Evolutionary conservation across 2,329 filamentous ascomycete genomes (phyloP), one percentile per base, ranked within the genome.

Genomic region (Pestalotiopsis sp.): DNA sequence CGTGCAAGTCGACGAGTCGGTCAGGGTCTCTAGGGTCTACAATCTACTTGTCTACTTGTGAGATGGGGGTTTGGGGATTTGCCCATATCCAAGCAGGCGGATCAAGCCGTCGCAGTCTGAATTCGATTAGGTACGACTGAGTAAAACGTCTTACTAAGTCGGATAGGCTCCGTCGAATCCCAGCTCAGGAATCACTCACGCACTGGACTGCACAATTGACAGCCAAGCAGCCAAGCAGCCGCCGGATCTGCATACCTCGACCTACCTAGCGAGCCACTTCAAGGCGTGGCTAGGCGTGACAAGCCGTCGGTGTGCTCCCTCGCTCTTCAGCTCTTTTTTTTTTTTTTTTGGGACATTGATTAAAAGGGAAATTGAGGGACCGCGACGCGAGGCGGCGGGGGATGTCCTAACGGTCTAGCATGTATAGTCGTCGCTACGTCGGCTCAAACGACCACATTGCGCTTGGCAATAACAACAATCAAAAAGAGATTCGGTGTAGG

Each of bases 61-160:
- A 9, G 17, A n/a, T n/a, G 14, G 45, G 17, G 45, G 45, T 17
- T n/a, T 52, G 45, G 17, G 17, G 17, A 52, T 36, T 36, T 36
- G 31, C 31, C 45, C 45, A 20, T 52, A n/a, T 20, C 45, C 45
- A 23, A 20, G 45, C 45, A 20, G 17, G 20, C 45, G 45, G 45
- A 52, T 52, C 45, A 52, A 52, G 45, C 45, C 45, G 45, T 52
- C 45, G 7, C 45, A 52, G 17, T 9, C 17, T n/a, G 17, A 9
- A 59, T 25, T 62, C 36, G 59, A 62, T 62, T 62, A 62, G 25
- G 59, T 62, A 62, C 31, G 59, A 62, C 59, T 62, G 27, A 62
- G n/a, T 62, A 62, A 62, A 36, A 31, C 31, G 27, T n/a, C 59
- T 62, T 62, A 39, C 27, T 62, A 62, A 62, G 59, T 62, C 59